Evolutionary conservation across 345 rosid species (phyloP).

Genomic region (Noccaea bulbosa): DNA sequence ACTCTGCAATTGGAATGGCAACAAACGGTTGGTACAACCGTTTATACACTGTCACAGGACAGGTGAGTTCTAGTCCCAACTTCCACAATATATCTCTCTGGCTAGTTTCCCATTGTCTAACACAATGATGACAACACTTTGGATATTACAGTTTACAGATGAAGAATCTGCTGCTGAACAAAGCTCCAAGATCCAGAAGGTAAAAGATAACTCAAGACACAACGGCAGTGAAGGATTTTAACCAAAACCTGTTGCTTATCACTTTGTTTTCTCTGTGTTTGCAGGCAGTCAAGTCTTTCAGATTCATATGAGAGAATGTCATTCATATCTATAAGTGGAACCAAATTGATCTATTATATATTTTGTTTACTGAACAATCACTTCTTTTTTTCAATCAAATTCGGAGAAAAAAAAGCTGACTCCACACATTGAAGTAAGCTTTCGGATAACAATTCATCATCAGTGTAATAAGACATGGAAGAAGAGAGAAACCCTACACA

Average conservation of each 20-base stretch:
- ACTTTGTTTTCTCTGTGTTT: conserved; percentile 21
- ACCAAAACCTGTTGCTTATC: conserved; percentile 11
- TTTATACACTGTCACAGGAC: conserved; percentile 89
- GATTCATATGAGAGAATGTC: conserved; percentile 56
- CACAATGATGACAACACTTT: neutral
- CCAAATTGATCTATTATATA: conserved; percentile 19
- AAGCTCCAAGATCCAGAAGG: conserved; percentile 74
- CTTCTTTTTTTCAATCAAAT: conserved; percentile 20
- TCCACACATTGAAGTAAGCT: conserved; percentile 44
- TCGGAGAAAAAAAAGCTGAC: conserved; percentile 19
- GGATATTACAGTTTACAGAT: conserved; percentile 60
- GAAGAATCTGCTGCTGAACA: conserved; percentile 65
- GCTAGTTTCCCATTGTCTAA: neutral
- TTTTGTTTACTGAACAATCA: conserved; percentile 32
- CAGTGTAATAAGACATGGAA: conserved; percentile 28
- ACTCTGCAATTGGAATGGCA: conserved; percentile 85
- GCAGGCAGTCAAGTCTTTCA: conserved; percentile 82
- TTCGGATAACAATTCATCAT: conserved; percentile 30
- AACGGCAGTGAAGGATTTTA: neutral
- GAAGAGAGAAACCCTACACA: conserved; percentile 39
- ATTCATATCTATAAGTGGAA: conserved; percentile 6
- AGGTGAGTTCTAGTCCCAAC: conserved; percentile 45
- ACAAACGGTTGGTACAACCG: conserved; percentile 91
- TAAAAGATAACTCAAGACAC: conserved; percentile 27
- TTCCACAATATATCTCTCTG: conserved; percentile 3